A percentile compares a stretch with the other conserved stretches of the same genome.
Conservation (phyloP, 441 rosid genomes). For the Gossypium gossypioides region DNA sequence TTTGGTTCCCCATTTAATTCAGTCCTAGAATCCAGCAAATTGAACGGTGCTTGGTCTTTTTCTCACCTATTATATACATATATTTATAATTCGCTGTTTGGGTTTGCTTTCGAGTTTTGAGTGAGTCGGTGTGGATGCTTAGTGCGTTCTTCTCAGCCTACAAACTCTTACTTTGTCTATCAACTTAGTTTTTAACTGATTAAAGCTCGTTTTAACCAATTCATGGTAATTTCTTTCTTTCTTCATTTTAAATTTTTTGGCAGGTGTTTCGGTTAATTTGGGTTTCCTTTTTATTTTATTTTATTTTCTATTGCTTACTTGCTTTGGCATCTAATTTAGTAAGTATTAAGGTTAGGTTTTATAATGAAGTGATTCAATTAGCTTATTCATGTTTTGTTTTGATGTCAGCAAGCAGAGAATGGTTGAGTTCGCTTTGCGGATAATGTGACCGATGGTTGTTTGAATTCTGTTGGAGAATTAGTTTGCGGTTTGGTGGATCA, state of each 20-base stretch:
- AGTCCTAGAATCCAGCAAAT: neutral
- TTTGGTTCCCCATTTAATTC: neutral
- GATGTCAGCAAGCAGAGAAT: neutral
- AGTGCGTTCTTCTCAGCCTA: neutral
- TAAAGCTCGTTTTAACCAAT: conserved; percentile 4
- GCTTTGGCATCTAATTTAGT: neutral
- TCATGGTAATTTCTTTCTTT: neutral
- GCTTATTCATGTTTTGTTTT: neutral
- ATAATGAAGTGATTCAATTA: neutral
- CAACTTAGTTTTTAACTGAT: conserved; percentile 12
- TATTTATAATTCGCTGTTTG: neutral
- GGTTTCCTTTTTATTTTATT: neutral
- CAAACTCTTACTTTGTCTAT: neutral
- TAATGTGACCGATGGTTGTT: conserved; percentile 24
- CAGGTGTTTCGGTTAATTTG: neutral
- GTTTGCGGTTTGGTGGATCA: conserved; percentile 22
- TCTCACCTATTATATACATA: neutral
- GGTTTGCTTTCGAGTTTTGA: neutral
- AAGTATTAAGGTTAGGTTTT: neutral
- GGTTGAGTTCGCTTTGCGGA: conserved; percentile 11
- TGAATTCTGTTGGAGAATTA: conserved; percentile 11
- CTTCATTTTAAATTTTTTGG: neutral
- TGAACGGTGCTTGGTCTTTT: neutral
- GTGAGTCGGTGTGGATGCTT: conserved; percentile 10
- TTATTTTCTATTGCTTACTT: neutral